phyloP scores from a whole-genome alignment of 2,329 filamentous ascomycete species.

The Passalora sequoiae region DNA sequence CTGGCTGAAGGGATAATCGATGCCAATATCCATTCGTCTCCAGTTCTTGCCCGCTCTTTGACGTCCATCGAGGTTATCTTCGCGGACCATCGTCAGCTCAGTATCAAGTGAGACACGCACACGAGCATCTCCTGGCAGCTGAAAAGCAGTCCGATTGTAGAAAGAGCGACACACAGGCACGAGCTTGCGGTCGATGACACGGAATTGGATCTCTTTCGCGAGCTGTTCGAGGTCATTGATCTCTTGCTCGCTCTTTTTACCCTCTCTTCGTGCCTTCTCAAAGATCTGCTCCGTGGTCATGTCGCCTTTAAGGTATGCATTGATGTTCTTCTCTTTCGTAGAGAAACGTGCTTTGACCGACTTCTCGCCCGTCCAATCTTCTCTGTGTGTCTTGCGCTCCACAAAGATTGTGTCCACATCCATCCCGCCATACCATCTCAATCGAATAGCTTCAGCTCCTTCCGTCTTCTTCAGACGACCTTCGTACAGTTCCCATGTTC shows the following conservation, averaged over 20 bases:
- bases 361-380: conserved; percentile 99
- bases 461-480: conserved; percentile 96
- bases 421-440: conserved; percentile 98
- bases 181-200: conserved; percentile 79
- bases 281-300: conserved; percentile 85
- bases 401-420: conserved; percentile 91
- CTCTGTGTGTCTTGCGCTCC: conserved; percentile 94
- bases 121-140: conserved; percentile 89
- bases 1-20: conserved; percentile 91
- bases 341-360: conserved; percentile 96
- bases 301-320: conserved; percentile 78
- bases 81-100: conserved; percentile 87
- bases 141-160: conserved; percentile 97
- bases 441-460: conserved; percentile 89
- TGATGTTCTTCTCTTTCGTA: conserved; percentile 96
- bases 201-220: conserved; percentile 89
- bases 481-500: conserved; percentile 90
- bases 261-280: conserved; percentile 91
- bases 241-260: conserved; percentile 86
- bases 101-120: conserved; percentile 97
- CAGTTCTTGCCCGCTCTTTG: conserved; percentile 79
- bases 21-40: conserved; percentile 94
- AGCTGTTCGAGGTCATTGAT: conserved; percentile 88
- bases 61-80: conserved; percentile 86
- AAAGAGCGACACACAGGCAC: conserved; percentile 89